Conservation (phyloP, 148 eudicot genomes). For the Nyssa sinensis region DNA sequence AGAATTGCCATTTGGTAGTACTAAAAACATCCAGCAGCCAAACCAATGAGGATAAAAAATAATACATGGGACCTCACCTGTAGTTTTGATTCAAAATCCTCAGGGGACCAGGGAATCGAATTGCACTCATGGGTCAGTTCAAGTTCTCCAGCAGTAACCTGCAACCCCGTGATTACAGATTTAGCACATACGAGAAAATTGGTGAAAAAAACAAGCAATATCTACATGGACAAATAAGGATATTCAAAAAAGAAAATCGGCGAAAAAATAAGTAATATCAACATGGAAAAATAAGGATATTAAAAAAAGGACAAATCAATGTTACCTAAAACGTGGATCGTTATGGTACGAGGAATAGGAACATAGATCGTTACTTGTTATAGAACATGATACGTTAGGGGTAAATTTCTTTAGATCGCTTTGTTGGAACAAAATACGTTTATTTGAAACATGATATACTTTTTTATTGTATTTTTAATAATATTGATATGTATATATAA, state of each 20-base stretch:
- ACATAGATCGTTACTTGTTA: too few species aligned
- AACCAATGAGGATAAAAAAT: neutral
- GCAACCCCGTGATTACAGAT: constrained; percentile 21
- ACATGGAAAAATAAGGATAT: too few species aligned
- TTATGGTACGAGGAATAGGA: too few species aligned
- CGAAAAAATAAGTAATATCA: too few species aligned
- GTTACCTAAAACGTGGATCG: too few species aligned
- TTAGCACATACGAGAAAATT: constrained; percentile 3
- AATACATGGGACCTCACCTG: constrained; percentile 46
- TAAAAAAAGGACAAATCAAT: too few species aligned
- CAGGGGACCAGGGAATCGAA: constrained; percentile 76
- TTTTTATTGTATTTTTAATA: too few species aligned
- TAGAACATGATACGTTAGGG: too few species aligned
- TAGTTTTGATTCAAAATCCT: constrained; percentile 89
- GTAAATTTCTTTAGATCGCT: too few species aligned
- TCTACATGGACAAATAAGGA: neutral
- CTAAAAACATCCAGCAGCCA: neutral
- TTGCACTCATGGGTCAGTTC: constrained; percentile 68
- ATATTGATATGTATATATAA: too few species aligned
- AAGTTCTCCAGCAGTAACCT: constrained; percentile 99
- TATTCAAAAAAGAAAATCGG: neutral
- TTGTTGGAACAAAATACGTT: too few species aligned
- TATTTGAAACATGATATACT: too few species aligned
- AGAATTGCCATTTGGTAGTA: neutral
- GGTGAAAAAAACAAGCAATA: neutral